Conservation (phyloP, 148 eudicot genomes). For the Nepenthes mirabilis region DNA sequence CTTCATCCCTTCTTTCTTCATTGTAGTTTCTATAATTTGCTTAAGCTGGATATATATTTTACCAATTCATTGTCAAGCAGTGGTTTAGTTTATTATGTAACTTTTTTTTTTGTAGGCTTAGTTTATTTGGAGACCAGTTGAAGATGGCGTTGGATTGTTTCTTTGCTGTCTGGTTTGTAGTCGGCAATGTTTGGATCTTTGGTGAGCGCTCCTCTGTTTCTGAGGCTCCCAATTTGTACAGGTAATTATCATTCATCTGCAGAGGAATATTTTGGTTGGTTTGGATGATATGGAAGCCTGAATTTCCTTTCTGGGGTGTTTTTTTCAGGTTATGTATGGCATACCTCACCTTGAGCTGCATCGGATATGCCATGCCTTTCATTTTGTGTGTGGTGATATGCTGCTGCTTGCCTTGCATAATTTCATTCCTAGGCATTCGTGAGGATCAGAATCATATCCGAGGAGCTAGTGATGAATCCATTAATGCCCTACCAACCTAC, state of each 20-base stretch:
- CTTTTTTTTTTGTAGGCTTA: constrained; percentile 16
- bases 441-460: constrained; percentile 29
- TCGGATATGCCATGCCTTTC: constrained; percentile 52
- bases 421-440: constrained; percentile 36
- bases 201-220: constrained; percentile 41
- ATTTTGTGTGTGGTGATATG: constrained; percentile 41
- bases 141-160: constrained; percentile 53
- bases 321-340: constrained; percentile 36
- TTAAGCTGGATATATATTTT: background rate
- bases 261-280: background rate
- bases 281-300: background rate
- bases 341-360: constrained; percentile 35
- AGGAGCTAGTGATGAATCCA: constrained; percentile 40
- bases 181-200: constrained; percentile 46
- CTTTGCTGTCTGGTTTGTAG: constrained; percentile 53
- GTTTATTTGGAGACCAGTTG: constrained; percentile 24
- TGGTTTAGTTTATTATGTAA: background rate
- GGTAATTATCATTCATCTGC: constrained; percentile 11
- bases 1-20: too few relatives aligned
- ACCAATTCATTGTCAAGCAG: background rate
- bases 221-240: constrained; percentile 46
- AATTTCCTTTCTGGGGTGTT: background rate
- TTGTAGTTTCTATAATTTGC: background rate
- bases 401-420: constrained; percentile 47
- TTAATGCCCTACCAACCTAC: constrained; percentile 36